A percentile compares a stretch with the other conserved stretches of the same genome.
Evolutionary conservation across 2,329 filamentous ascomycete genomes (phyloP).

Genomic region (Colletotrichum spinosum): DNA sequence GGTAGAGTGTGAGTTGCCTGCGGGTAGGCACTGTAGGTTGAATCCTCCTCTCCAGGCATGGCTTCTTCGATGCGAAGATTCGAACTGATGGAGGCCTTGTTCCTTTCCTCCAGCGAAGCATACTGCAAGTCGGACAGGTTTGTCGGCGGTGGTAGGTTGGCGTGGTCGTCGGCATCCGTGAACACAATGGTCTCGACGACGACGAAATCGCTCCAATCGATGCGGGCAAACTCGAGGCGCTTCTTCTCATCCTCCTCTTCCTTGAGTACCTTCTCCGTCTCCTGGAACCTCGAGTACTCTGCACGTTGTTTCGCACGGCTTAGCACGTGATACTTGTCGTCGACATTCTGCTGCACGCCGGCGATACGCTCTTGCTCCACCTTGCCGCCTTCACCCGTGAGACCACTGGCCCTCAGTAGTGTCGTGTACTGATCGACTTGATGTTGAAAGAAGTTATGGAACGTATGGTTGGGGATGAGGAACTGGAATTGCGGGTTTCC

Average conservation of each 20-base stretch:
- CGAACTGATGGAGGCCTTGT: conserved; percentile 85
- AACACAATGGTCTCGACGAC: conserved; percentile 96
- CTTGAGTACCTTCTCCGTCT: conserved; percentile 87
- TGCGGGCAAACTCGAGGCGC: conserved; percentile 79
- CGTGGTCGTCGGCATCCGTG: conserved; percentile 86
- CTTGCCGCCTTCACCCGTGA: conserved; percentile 74
- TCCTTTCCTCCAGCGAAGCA: conserved; percentile 94
- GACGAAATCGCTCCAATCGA: conserved; percentile 98
- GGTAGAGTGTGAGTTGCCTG: conserved; percentile 56
- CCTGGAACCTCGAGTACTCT: conserved; percentile 87
- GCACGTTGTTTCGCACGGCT: conserved; percentile 86
- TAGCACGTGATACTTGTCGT: conserved; percentile 84
- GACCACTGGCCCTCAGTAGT: conserved; percentile 75
- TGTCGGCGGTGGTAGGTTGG: conserved; percentile 88
- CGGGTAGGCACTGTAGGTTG: conserved; percentile 64
- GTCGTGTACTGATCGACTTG: conserved; percentile 94
- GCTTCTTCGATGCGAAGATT: conserved; percentile 93
- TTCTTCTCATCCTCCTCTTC: conserved; percentile 90
- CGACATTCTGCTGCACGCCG: conserved; percentile 78
- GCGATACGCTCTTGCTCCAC: conserved; percentile 78
- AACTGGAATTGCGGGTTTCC: conserved; percentile 97
- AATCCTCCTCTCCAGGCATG: conserved; percentile 83
- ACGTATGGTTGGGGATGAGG: conserved; percentile 91
- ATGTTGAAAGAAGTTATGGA: conserved; percentile 95
- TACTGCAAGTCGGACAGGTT: conserved; percentile 93